Base-by-base conservation (phyloP, 331 rosid genomes). In the Rhamnella rubrinervis region DNA sequence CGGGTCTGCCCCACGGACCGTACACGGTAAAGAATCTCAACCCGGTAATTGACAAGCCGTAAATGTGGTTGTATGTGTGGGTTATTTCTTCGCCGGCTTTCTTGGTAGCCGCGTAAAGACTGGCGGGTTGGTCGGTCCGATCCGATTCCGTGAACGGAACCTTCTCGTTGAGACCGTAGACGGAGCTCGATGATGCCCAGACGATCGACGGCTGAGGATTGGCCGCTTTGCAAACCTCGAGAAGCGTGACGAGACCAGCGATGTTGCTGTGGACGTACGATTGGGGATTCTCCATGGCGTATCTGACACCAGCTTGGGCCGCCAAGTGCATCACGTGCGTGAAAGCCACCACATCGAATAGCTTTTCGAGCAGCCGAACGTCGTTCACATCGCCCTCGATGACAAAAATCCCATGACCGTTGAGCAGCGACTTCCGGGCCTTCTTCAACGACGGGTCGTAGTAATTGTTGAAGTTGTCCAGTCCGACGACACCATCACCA, bases 51-150 rank as follows among this genome's bases (percentile, higher is more conserved):
- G 98, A 89, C 1, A 92, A 41, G 0, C 97, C 98, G 73, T 92
- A 88, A 17, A 88, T 92, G 62, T 92, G 96, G 67, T 92, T 92
- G n/a, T 92, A 92, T 0, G 92, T 90, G 80, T 92, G 98, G 1
- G 97, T 88, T 21, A 92, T 92, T 78, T 92, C 98, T 67, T 92
- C 97, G 2, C 97, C 98, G 63, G 96, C 98, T n/a, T 92, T 92
- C 59, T 92, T 92, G 0, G 98, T 92, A 0, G 97, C 96, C 0
- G 97, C 98, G 78, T 92, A 90, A 39, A 92, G 92, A 31, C 90
- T 86, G 0, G 97, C 93, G 21, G 98, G 98, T 28, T 57, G 87
- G 59, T 90, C 98, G 4, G 98, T 90, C n/a, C 78, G 92, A 66
- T 92, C 97, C 11, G 77, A 83, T 57, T 92, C 97, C 3, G 96